phyloP scores from a whole-genome alignment of 768 basidiomycete species.

The Suillus americanus region DNA sequence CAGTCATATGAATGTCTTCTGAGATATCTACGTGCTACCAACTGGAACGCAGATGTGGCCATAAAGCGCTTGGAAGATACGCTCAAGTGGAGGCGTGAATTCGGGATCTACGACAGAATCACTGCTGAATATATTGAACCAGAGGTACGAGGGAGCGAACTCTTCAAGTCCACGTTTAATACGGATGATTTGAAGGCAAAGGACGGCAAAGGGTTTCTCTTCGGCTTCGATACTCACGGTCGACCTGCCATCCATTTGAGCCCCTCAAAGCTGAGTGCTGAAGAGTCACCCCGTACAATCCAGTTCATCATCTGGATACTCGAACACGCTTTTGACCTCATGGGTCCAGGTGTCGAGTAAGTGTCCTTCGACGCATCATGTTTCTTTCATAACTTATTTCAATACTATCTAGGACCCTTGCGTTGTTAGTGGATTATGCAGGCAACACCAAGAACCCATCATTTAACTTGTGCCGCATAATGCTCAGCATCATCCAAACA shows the following conservation, averaged over 20 bases:
- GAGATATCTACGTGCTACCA: slow-evolving; percentile 76
- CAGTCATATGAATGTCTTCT: slow-evolving; percentile 70
- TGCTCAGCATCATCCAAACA: slow-evolving; percentile 67
- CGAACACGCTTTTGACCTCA: slow-evolving; percentile 73
- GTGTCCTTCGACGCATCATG: slow-evolving; percentile 20
- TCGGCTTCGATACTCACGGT: slow-evolving; percentile 69
- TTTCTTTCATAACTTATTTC: background rate
- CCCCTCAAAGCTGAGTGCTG: slow-evolving; percentile 74
- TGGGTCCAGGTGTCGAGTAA: slow-evolving; percentile 82
- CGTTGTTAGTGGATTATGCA: slow-evolving; percentile 75
- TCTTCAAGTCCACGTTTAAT: background rate
- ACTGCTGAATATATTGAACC: slow-evolving; percentile 66
- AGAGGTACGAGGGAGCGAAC: slow-evolving; percentile 51
- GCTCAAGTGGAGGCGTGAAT: slow-evolving; percentile 79
- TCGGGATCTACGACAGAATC: slow-evolving; percentile 66
- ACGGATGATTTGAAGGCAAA: slow-evolving; percentile 46
- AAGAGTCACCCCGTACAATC: slow-evolving; percentile 64
- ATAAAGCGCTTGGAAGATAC: slow-evolving; percentile 71
- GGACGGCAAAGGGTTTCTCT: slow-evolving; percentile 79
- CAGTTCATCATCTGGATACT: slow-evolving; percentile 77
- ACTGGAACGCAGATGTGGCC: slow-evolving; percentile 61
- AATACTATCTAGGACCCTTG: slow-evolving; percentile 49
- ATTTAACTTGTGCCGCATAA: slow-evolving; percentile 34
- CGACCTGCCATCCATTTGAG: slow-evolving; percentile 71
- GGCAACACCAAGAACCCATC: slow-evolving; percentile 64